Evolutionary conservation across 2,329 filamentous ascomycete species (phyloP).

Genomic region (Aspergillus hiratsukae): DNA sequence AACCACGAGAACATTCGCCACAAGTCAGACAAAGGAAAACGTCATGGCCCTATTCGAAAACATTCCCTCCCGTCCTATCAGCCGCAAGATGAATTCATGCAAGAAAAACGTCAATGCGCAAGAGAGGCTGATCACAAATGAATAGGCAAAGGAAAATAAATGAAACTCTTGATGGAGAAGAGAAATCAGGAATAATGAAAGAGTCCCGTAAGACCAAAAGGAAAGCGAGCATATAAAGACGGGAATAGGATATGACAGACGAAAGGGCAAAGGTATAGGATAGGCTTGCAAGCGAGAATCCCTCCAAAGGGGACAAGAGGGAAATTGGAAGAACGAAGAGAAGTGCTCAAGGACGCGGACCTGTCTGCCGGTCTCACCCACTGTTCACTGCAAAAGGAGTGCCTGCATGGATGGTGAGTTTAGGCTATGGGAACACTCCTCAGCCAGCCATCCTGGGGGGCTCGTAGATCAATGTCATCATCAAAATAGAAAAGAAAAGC

Average conservation of each 20-base stretch:
- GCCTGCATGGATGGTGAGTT: not conserved
- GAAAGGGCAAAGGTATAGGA: not conserved
- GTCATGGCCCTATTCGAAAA: slow-evolving; percentile 25
- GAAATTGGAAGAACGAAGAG: not conserved
- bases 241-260: slow-evolving; percentile 24
- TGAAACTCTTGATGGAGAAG: not conserved
- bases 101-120: slow-evolving; percentile 18
- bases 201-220: slow-evolving; percentile 28
- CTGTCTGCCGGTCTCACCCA: not conserved
- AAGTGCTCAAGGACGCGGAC: not conserved
- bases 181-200: slow-evolving; percentile 28
- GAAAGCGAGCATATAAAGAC: slow-evolving; percentile 23
- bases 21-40: slow-evolving; percentile 18
- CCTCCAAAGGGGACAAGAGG: not conserved
- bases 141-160: slow-evolving; percentile 10
- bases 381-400: not conserved
- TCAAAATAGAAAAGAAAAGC: slow-evolving; percentile 17
- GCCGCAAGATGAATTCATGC: slow-evolving; percentile 20
- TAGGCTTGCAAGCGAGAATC: not conserved
- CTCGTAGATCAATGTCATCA: not conserved
- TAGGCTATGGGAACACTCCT: not conserved
- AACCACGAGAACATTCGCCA: slow-evolving; percentile 11
- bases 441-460: not conserved
- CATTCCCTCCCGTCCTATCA: slow-evolving; percentile 21
- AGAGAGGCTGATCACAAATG: slow-evolving; percentile 14